These are phyloP conservation scores for Colletotrichum sp. DNA, from an alignment of 2,329 filamentous ascomycete genomes.

Conservation along the genomic window DNA sequence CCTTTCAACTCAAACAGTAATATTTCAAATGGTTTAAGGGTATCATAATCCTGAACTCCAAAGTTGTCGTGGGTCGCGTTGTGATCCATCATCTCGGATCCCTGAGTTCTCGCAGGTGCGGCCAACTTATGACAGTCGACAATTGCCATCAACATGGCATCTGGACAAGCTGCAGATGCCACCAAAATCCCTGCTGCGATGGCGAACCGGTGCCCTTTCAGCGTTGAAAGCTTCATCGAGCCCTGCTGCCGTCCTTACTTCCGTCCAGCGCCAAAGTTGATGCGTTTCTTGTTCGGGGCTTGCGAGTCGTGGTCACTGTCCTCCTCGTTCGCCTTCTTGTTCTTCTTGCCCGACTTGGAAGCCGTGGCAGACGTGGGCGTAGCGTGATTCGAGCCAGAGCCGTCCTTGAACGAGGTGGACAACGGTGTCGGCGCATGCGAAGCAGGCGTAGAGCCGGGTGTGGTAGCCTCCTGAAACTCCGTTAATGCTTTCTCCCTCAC, in stretches of 20 bases:
- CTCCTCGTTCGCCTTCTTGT: slow-evolving; percentile 54
- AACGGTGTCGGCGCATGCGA: slow-evolving; percentile 60
- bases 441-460: slow-evolving; percentile 48
- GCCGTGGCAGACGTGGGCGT: slow-evolving; percentile 61
- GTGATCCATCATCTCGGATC: background rate
- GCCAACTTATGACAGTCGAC: background rate
- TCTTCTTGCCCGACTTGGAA: slow-evolving; percentile 49
- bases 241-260: slow-evolving; percentile 39
- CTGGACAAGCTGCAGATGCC: background rate
- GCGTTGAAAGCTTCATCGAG: background rate
- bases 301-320: slow-evolving; percentile 67
- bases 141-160: background rate
- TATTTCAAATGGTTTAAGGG: background rate
- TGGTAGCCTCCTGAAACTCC: slow-evolving; percentile 42
- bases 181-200: background rate
- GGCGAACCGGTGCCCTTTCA: background rate
- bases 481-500: background rate
- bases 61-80: background rate
- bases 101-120: background rate
- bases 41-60: slow-evolving; percentile 7
- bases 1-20: background rate
- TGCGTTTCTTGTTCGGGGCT: slow-evolving; percentile 58
- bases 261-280: slow-evolving; percentile 61
- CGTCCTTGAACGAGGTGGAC: slow-evolving; percentile 58
- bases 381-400: slow-evolving; percentile 51